Base-by-base conservation (phyloP, 805 yeast species). In the Hagleromyces aurorensis region DNA sequence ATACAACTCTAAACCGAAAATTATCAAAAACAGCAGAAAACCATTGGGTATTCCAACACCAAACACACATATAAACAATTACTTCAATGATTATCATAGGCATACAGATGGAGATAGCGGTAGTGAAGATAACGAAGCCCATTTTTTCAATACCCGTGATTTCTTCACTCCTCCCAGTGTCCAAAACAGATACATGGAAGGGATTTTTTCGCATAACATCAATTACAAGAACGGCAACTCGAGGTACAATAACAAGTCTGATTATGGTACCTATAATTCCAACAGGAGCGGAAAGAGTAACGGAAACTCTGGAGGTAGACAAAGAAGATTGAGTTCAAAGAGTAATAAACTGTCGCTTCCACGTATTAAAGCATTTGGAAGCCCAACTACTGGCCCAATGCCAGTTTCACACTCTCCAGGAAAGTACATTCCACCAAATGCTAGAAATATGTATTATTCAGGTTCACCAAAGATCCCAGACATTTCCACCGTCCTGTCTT, bases 81-180 rank as follows among this genome's bases (percentile, higher is more conserved):
- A 52, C 32, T 61, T 60, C 40, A 55, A 61, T 18, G 56, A 62
- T 14, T 61, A 55, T 37, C 55, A 46, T 27, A 46, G 36, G 22
- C 32, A 33, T 11, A 44, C 30, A 13, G 38, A 41, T 18, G 32
- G 43, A 8, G 37, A 38, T 25, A 36, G 34, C 23, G 31, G 23
- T 14, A 30, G 29, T 21, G 33, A 29, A 26, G 29, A 32, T 20
- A 34, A 37, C n/a, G 14, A 8, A 27, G 15, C 26, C 8, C 32
- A 54, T 25, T 33, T 44, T 11, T 77, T 70, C 44, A 72, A 72
- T 41, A 65, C 89, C 29, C 78, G 75, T 43, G 89, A 81, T 48
- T 77, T 69, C 43, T 81, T 79, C 50, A 81, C 91, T 3, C 91
- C 91, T 3, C 80, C 79, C 32, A 73, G 86, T 15, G 78, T 75